Conservation (phyloP, 1,284 basidiomycete genomes). For the Sporisorium scitamineum region DNA sequence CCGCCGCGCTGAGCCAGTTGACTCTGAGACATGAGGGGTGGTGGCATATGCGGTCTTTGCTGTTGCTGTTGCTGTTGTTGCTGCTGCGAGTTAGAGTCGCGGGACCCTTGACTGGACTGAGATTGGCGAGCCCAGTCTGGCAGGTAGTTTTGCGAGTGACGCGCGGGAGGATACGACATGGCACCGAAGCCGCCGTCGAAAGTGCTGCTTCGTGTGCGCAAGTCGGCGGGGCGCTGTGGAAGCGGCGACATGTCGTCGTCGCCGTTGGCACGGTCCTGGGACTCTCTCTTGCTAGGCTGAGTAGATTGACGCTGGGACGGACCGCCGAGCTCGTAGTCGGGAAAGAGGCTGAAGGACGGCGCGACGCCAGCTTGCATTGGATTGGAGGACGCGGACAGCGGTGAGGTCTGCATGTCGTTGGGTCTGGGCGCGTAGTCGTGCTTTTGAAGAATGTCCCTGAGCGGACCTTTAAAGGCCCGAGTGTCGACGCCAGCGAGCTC, state of each 20-base stretch:
- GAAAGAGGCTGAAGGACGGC: slow-evolving; percentile 41
- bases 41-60: slow-evolving; percentile 38
- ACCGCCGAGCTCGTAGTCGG: slow-evolving; percentile 38
- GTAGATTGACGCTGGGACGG: slow-evolving; percentile 18
- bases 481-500: slow-evolving; percentile 59
- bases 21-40: slow-evolving; percentile 43
- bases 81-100: slow-evolving; percentile 21
- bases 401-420: slow-evolving; percentile 44
- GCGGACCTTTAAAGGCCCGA: slow-evolving; percentile 56
- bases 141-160: slow-evolving; percentile 43
- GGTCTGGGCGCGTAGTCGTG: slow-evolving; percentile 32
- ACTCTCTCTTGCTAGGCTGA: slow-evolving; percentile 8
- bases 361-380: slow-evolving; percentile 49
- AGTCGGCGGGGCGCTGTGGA: slow-evolving; percentile 25
- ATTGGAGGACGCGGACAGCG: slow-evolving; percentile 34
- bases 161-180: slow-evolving; percentile 41
- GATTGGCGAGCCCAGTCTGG: slow-evolving; percentile 51
- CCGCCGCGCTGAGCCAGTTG: slow-evolving; percentile 39
- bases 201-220: slow-evolving; percentile 51
- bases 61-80: slow-evolving; percentile 12
- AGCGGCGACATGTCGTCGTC: slow-evolving; percentile 25
- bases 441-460: slow-evolving; percentile 55
- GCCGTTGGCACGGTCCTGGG: not conserved
- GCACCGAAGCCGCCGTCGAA: slow-evolving; percentile 39
- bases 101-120: slow-evolving; percentile 26